Evolutionary conservation across 805 yeast genomes (phyloP).

Genomic region (Candida wancherniae): DNA sequence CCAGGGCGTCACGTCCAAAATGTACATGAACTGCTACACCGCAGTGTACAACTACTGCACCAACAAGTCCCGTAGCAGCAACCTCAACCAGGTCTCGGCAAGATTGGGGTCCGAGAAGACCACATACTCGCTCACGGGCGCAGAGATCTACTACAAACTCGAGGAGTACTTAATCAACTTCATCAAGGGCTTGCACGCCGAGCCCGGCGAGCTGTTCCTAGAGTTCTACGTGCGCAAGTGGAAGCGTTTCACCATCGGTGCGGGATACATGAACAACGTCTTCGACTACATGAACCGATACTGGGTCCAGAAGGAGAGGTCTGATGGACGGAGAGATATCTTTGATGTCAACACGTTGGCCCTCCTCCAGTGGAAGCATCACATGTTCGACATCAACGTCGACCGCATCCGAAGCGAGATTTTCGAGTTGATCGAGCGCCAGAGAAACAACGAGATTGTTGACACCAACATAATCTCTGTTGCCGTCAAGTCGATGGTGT

Average conservation of each 20-base stretch:
- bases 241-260: slow-evolving; percentile 87
- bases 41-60: slow-evolving; percentile 92
- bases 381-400: slow-evolving; percentile 67
- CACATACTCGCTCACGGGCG: slow-evolving; percentile 67
- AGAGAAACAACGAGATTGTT: slow-evolving; percentile 73
- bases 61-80: slow-evolving; percentile 54
- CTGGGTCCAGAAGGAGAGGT: slow-evolving; percentile 95
- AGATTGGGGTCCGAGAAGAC: slow-evolving; percentile 18
- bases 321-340: slow-evolving; percentile 85
- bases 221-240: slow-evolving; percentile 54
- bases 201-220: slow-evolving; percentile 27
- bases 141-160: slow-evolving; percentile 76
- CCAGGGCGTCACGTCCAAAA: slow-evolving; percentile 57
- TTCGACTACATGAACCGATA: slow-evolving; percentile 94
- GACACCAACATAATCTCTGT: slow-evolving; percentile 61
- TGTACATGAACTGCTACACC: slow-evolving; percentile 88
- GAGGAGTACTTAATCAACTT: slow-evolving; percentile 62
- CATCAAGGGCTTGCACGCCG: slow-evolving; percentile 45
- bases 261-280: slow-evolving; percentile 85
- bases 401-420: slow-evolving; percentile 62
- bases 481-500: slow-evolving; percentile 82
- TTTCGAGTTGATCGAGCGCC: slow-evolving; percentile 67
- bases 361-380: slow-evolving; percentile 80
- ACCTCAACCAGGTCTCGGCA: slow-evolving; percentile 11
- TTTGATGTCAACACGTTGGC: slow-evolving; percentile 90